Conservation (phyloP, 139 green algal genomes). For the Volvox reticuliferus region DNA sequence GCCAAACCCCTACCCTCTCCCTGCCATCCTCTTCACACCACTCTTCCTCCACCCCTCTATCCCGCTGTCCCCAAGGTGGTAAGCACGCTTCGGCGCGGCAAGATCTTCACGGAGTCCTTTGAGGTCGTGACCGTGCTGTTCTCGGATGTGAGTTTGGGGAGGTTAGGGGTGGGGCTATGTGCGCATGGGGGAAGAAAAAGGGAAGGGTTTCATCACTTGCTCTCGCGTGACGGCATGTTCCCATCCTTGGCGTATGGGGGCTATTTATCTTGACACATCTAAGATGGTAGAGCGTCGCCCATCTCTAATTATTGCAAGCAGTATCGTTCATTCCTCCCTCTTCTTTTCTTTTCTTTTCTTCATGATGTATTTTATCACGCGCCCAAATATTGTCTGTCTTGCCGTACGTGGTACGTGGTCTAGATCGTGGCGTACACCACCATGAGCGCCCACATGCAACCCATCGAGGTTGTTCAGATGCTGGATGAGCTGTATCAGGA, state of each 20-base stretch:
- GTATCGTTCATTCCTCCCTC: too few relatives aligned
- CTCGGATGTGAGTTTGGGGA: slow-evolving; percentile 3
- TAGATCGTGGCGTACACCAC: slow-evolving; percentile 56
- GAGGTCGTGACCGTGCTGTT: slow-evolving; percentile 44
- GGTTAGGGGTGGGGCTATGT: neutral
- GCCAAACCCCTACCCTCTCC: too few relatives aligned
- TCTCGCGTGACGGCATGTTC: too few relatives aligned
- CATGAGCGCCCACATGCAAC: slow-evolving; percentile 30
- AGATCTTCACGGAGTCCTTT: slow-evolving; percentile 35
- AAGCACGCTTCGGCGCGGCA: slow-evolving; percentile 23
- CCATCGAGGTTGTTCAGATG: slow-evolving; percentile 45
- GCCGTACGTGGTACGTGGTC: neutral
- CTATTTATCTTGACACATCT: too few relatives aligned
- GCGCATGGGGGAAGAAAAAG: too few relatives aligned
- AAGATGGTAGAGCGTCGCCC: too few relatives aligned
- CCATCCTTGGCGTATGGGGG: too few relatives aligned
- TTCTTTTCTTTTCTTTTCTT: too few relatives aligned
- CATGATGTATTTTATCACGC: too few relatives aligned
- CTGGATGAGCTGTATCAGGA: slow-evolving; percentile 47
- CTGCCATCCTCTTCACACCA: neutral
- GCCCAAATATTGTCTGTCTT: too few relatives aligned
- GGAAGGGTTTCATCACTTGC: too few relatives aligned
- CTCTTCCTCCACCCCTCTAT: neutral
- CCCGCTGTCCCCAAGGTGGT: neutral
- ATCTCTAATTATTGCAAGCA: too few relatives aligned